Evolutionary conservation across 1,284 basidiomycete species (phyloP), one percentile per base, ranked within the genome.

Genomic region (Farysia itapuensis): DNA sequence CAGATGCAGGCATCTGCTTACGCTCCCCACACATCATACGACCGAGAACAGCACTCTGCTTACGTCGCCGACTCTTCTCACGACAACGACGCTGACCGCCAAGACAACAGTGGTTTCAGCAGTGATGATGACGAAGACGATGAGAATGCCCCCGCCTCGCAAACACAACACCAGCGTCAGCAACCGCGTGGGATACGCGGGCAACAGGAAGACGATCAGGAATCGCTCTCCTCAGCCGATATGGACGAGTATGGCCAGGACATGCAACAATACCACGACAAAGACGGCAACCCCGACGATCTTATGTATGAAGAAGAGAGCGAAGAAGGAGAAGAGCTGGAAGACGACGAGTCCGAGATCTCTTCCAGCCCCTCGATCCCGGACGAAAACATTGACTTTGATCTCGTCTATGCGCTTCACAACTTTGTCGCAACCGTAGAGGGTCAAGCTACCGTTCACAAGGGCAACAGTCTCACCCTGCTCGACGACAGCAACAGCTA

Each of bases 331-430:
- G 67, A 71, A 5, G 59, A 70, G 14, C 60, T 64, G 14, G 54
- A 63, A n/a, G 69, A 72, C 28, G 70, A 74, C 24, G 74, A 76
- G 18, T 73, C 70, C 25, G 74, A 76, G 22, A 56, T 76, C 22
- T 75, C 72, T 33, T 72, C 68, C 7, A 74, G 71, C 36, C 74
- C 74, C 2, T 70, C 67, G n/a, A 76, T 76, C 32, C 74, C 74
- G 1, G 74, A 76, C 47, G 74, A 76, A 35, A 75, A 76, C 49
- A 76, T 76, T 61, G 68, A 76, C 61, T 76, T 76, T 42, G 74
- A 76, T 33, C 65, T 76, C 32, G 74, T 76, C n/a, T 76, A 76
- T 43, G 72, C 74, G 15, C 46, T 76, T 20, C 74, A 76, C 54
- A 76, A 73, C 35, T 76, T 76, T 42, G 53, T 75, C 32, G 74